Conservation (phyloP, 345 rosid genomes). For the Bruguiera sexangula region DNA sequence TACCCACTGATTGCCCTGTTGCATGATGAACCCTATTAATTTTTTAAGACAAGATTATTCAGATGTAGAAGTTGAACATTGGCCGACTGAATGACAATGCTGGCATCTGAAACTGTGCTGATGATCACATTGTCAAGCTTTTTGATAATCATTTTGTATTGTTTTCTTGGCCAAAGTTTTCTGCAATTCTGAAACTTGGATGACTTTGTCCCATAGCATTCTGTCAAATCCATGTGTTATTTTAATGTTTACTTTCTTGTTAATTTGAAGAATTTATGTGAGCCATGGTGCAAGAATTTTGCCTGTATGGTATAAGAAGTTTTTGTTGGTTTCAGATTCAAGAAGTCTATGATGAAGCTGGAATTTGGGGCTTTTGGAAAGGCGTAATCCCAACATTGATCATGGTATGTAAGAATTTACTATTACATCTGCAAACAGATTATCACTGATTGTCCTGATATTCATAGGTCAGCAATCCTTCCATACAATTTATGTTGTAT, state of each 20-base stretch:
- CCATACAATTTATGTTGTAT: constrained; percentile 94
- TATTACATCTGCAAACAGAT: constrained; percentile 20
- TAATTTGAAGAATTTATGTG: not conserved
- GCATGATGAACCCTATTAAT: not conserved
- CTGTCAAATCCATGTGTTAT: not conserved
- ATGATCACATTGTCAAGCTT: not conserved
- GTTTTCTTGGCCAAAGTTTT: not conserved
- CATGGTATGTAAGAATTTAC: constrained; percentile 64
- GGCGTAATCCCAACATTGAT: constrained; percentile 91
- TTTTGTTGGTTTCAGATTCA: constrained; percentile 51
- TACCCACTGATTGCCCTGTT: not conserved
- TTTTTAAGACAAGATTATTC: not conserved
- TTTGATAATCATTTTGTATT: not conserved
- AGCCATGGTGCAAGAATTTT: not conserved
- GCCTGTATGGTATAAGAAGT: constrained; percentile 5
- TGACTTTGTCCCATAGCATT: not conserved
- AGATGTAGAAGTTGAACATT: not conserved
- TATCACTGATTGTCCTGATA: constrained; percentile 30
- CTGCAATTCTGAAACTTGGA: not conserved
- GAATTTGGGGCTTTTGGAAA: constrained; percentile 88
- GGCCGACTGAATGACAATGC: too few species aligned
- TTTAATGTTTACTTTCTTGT: constrained; percentile 1
- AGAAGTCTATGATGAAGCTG: constrained; percentile 84
- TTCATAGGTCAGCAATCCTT: constrained; percentile 90
- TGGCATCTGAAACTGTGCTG: not conserved